These are phyloP conservation scores for Silene vulgaris DNA, from an alignment of 179 eudicot genomes.

Conservation along the genomic window DNA sequence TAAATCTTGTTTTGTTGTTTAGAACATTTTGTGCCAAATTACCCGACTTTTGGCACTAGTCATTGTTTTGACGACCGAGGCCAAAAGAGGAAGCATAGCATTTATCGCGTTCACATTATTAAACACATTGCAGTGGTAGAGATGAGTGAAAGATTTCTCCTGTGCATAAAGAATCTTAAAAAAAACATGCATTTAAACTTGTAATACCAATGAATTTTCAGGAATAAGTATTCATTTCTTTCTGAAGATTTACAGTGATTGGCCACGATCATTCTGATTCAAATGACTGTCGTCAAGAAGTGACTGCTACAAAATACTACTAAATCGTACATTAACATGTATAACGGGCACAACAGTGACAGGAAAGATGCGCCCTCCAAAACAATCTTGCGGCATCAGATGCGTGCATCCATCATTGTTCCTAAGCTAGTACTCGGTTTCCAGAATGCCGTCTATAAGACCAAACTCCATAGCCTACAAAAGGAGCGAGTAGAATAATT, in stretches of 20 bases:
- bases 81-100: neutral
- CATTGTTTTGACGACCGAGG: neutral
- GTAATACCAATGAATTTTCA: neutral
- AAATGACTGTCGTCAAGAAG: neutral
- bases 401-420: neutral
- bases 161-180: neutral
- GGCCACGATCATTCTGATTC: neutral
- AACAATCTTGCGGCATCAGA: neutral
- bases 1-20: too few species aligned
- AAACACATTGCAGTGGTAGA: neutral
- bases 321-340: constrained; percentile 4
- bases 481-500: constrained; percentile 3
- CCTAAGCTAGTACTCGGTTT: constrained; percentile 49
- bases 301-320: constrained; percentile 1
- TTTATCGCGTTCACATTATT: neutral
- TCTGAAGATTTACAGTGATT: constrained; percentile 21
- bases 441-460: constrained; percentile 67
- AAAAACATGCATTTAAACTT: neutral
- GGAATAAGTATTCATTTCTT: neutral
- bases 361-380: constrained; percentile 4
- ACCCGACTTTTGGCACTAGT: neutral
- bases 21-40: neutral
- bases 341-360: constrained; percentile 16
- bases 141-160: too few species aligned
- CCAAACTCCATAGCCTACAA: constrained; percentile 91